Conservation (phyloP, 2,329 filamentous ascomycete species). For the Herpotrichia juniperi region DNA sequence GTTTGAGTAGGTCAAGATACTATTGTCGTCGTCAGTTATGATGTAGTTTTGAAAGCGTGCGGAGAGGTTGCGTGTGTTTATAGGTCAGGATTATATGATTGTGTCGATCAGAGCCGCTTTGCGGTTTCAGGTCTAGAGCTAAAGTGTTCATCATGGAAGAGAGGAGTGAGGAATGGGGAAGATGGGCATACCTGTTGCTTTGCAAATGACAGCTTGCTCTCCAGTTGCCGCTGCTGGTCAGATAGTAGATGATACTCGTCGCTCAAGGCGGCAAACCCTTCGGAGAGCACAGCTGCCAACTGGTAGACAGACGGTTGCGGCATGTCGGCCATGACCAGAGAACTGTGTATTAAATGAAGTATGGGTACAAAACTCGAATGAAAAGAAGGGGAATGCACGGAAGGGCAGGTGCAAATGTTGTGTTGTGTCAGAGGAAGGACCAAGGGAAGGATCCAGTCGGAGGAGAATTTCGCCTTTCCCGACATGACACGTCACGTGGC, state of each 20-base stretch:
- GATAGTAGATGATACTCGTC: slow-evolving; percentile 55
- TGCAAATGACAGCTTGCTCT: slow-evolving; percentile 54
- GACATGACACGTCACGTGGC: too few species aligned
- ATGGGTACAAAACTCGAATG: neutral
- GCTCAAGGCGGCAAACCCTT: slow-evolving; percentile 55
- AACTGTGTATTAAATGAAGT: neutral
- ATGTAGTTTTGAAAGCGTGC: neutral
- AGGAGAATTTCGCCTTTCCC: too few species aligned
- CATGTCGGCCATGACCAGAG: slow-evolving; percentile 30
- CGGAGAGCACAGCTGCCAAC: slow-evolving; percentile 50
- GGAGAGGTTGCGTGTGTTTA: slow-evolving; percentile 8
- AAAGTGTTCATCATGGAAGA: slow-evolving; percentile 53
- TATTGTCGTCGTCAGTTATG: slow-evolving; percentile 30
- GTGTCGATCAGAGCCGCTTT: slow-evolving; percentile 52
- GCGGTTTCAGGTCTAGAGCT: slow-evolving; percentile 61
- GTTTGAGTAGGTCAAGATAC: slow-evolving; percentile 49
- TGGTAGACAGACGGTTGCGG: slow-evolving; percentile 31
- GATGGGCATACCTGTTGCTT: slow-evolving; percentile 54
- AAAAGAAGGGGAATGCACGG: neutral
- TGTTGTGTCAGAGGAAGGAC: too few species aligned
- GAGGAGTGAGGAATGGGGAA: slow-evolving; percentile 10
- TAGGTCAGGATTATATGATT: slow-evolving; percentile 8
- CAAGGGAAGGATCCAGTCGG: too few species aligned
- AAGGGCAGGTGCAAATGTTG: too few species aligned
- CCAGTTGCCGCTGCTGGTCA: slow-evolving; percentile 51